These are phyloP conservation scores for Podila verticillata DNA, from an alignment of 192 early-diverging fungal genomes.

Conservation along the genomic window DNA sequence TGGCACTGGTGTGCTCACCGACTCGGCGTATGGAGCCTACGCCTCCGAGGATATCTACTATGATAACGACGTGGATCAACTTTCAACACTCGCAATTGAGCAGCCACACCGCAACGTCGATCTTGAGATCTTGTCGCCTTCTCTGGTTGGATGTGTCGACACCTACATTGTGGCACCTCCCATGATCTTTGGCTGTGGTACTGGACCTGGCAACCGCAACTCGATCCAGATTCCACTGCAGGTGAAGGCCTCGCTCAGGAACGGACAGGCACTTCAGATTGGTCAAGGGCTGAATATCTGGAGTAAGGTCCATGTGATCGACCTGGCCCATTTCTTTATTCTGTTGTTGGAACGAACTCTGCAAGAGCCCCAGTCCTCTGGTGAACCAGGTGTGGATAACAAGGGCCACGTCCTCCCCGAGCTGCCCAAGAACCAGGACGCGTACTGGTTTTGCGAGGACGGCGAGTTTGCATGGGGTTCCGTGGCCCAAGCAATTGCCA, in stretches of 20 bases:
- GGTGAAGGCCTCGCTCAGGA: background rate
- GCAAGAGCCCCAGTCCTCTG: slow-evolving; percentile 19
- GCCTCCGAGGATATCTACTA: background rate
- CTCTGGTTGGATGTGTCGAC: background rate
- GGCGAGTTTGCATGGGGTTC: slow-evolving; percentile 25
- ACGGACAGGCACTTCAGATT: slow-evolving; percentile 24
- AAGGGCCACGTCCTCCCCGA: background rate
- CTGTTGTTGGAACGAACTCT: slow-evolving; percentile 23
- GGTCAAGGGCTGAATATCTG: slow-evolving; percentile 28
- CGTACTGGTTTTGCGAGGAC: slow-evolving; percentile 33
- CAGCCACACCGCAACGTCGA: background rate
- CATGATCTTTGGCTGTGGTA: background rate
- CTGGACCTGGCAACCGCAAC: background rate
- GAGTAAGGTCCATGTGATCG: slow-evolving; percentile 38
- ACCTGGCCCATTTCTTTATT: slow-evolving; percentile 35
- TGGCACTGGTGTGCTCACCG: background rate
- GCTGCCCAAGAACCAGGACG: slow-evolving; percentile 44
- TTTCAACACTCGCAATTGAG: background rate
- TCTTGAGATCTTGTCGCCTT: background rate
- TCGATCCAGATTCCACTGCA: background rate
- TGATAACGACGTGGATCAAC: background rate
- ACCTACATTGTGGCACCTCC: background rate
- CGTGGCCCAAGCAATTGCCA: slow-evolving; percentile 34
- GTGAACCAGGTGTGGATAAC: slow-evolving; percentile 6
- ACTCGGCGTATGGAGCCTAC: background rate